Base-by-base conservation (phyloP, 1,139 yeast species). In the Magnusiomyces paraingens region DNA sequence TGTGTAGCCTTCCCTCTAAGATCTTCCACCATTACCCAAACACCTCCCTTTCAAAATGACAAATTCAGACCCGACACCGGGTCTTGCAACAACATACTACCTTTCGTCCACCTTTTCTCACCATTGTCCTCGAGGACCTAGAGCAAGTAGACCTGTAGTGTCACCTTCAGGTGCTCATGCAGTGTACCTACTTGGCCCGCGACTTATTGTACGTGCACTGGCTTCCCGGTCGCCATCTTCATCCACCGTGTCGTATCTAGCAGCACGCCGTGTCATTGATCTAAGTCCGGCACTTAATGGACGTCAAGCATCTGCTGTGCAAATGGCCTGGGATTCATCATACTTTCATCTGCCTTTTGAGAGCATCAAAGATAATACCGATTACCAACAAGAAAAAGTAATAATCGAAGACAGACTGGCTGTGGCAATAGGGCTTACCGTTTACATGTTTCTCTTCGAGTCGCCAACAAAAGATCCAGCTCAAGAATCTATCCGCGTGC, bases 121-220 rank as follows among this genome's bases (percentile, higher is more conserved):
- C 21, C 3, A n/a, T 5, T 44, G 22, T 29, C 47, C 47, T 3
- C 26, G 39, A 29, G 18, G 11, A 14, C 17, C 42, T 4, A n/a
- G 18, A 21, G 12, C 20, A 3, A 18, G 18, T 11, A 29, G 32
- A 22, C 50, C 50, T 5, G 21, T 8, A 4, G 50, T 47, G 2
- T 47, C 50, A 15, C 50, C 50, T 3, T 47, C 50, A 12, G 50
- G 50, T 12, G 50, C 43, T 35, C 50, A 47, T 21, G 20, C 38
- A 17, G 50, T 43, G 12, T 47, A 47, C 20, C 38, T 47, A 14
- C 12, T 35, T 11, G 50, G 35, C 18, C 11, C 20, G 3, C 32
- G 35, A 10, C 43, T 47, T 3, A 22, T 47, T 20, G 22, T 47
- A 5, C 40, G 50, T 20, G 20, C 21, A 29, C n/a, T 35, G 17